A percentile compares a stretch with the other conserved stretches of the same genome.
Conservation (phyloP, 495 filamentous ascomycete species). For the Neurospora sp. region DNA sequence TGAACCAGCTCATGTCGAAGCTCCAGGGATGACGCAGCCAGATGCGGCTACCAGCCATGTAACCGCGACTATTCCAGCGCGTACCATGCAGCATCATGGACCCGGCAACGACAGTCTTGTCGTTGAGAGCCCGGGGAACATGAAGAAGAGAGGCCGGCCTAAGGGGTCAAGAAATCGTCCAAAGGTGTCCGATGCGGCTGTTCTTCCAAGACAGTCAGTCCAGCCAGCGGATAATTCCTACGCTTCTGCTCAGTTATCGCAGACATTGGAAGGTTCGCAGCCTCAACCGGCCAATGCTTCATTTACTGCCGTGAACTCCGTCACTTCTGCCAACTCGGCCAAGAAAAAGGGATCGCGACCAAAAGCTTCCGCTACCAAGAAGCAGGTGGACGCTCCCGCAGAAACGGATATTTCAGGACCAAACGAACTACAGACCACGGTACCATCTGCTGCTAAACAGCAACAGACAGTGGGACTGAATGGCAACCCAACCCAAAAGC, state of each 20-base stretch:
- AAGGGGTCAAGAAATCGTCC: conserved; percentile 42
- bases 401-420: background rate
- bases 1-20: background rate
- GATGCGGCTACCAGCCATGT: background rate
- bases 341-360: conserved; percentile 3
- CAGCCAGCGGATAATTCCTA: conserved; percentile 2
- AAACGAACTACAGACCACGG: background rate
- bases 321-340: background rate
- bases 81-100: background rate
- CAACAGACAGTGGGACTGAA: background rate
- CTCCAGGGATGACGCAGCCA: background rate
- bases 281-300: conserved; percentile 6
- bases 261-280: background rate
- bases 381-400: background rate
- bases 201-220: conserved; percentile 2
- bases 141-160: conserved; percentile 26
- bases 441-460: background rate
- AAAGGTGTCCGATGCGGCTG: conserved; percentile 16
- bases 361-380: conserved; percentile 3
- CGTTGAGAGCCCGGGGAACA: conserved; percentile 12
- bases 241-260: conserved; percentile 1
- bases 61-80: background rate
- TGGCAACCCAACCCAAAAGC: background rate
- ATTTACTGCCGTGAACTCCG: conserved; percentile 18
- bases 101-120: background rate